Evolutionary conservation across 1,139 yeast genomes (phyloP), one percentile per base, ranked within the genome.

Genomic region (Blastobotrys elegans): DNA sequence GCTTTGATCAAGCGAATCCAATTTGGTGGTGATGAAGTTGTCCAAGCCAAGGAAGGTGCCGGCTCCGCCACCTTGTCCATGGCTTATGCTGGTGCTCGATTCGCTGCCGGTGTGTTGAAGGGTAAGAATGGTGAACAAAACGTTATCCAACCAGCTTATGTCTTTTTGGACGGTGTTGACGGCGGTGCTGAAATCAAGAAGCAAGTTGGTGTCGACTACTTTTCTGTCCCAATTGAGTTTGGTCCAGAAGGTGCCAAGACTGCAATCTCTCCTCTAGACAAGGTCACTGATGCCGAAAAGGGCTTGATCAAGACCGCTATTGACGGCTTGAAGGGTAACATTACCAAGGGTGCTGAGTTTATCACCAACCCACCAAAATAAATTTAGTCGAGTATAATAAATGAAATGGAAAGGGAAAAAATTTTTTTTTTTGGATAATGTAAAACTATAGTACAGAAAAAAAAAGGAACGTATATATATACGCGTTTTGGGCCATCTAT

Each of bases 1-100:
- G 56, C 65, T 55, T 76, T 89, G 61, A 77, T 87, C 63, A 79
- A 86, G 76, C 82, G 96, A 71, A 88, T 89, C 65, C 97, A 89
- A 73, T 88, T 83, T 66, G 97, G 97, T 66, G 97, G 97, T 71
- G 97, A 90, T 66, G 97, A 90, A 73, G 95, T 90, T 59, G 97
- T 90, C 60, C 76, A 84, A 72, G 97, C 97, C 61, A 90, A 90
- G 75, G 84, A 87, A 66, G 97, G 97, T 63, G 81, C 84, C 55
- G 97, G 97, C 50, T 86, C 96, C 46, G 96, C 96, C 55, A 90
- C 97, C 46, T 75, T 90, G 58, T 86, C 96, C 49, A 90, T 90
- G 97, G 97, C 97, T 45, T 92, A 88, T 67, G 96, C 97, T 45
- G 96, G 94, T 59, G 90, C 81, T 66, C 79, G 84, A 68, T 80